Evolutionary conservation across 2,329 filamentous ascomycete species (phyloP).

Genomic region (Dactylellina sp.): DNA sequence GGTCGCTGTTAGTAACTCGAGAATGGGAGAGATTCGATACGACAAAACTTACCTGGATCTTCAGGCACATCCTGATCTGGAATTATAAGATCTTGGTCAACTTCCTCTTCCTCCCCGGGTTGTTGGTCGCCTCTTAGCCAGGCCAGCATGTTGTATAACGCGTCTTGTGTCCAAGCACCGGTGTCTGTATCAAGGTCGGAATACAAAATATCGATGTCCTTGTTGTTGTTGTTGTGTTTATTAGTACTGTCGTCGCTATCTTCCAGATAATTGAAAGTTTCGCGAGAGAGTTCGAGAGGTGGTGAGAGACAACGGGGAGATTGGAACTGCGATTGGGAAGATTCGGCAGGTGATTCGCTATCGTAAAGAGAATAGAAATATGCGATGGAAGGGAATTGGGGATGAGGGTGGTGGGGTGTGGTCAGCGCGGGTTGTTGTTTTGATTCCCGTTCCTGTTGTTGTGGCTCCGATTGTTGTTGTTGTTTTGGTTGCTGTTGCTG

Average conservation of each 20-base stretch:
- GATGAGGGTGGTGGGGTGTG: conserved; percentile 42
- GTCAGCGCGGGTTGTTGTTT: conserved; percentile 27
- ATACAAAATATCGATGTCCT: not conserved
- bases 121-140: conserved; percentile 53
- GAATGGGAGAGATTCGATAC: conserved; percentile 59
- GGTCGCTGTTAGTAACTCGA: conserved; percentile 64
- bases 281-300: conserved; percentile 7
- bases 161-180: conserved; percentile 27
- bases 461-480: conserved; percentile 42
- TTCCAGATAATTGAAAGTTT: not conserved
- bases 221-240: not conserved
- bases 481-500: conserved; percentile 41
- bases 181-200: conserved; percentile 6
- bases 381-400: conserved; percentile 7
- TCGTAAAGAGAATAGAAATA: conserved; percentile 13
- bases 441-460: conserved; percentile 25
- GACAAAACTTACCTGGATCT: conserved; percentile 52
- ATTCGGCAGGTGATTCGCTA: conserved; percentile 38
- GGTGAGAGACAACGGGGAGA: not conserved
- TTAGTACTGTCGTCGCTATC: not conserved
- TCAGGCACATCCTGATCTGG: conserved; percentile 37
- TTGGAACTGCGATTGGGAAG: not conserved
- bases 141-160: conserved; percentile 50
- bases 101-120: conserved; percentile 48
- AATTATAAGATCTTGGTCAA: conserved; percentile 53